phyloP scores from a whole-genome alignment of 2,329 filamentous ascomycete genomes.

The Phialemoniopsis sp. region DNA sequence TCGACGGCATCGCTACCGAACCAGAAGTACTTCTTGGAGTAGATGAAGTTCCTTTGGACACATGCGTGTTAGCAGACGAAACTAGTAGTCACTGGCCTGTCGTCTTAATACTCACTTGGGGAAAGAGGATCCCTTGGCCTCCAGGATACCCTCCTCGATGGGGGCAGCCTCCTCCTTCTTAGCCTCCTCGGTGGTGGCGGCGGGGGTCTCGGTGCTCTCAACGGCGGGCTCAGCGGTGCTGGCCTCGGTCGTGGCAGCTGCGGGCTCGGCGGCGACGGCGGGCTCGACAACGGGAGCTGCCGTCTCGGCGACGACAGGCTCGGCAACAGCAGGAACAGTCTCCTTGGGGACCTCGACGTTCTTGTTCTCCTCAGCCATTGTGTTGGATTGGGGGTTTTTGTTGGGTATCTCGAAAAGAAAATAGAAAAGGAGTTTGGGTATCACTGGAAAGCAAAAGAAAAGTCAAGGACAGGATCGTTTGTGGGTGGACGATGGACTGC shows the following conservation, averaged over 20 bases:
- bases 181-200: slow-evolving; percentile 29
- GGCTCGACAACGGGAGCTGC: slow-evolving; percentile 24
- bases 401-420: slow-evolving; percentile 20
- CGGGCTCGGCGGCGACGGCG: slow-evolving; percentile 29
- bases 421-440: slow-evolving; percentile 29
- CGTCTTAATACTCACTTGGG: slow-evolving; percentile 81
- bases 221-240: slow-evolving; percentile 27
- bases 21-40: slow-evolving; percentile 92
- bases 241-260: slow-evolving; percentile 27
- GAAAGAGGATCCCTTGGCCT: slow-evolving; percentile 82
- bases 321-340: slow-evolving; percentile 28
- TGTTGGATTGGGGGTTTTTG: slow-evolving; percentile 26
- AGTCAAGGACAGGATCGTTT: slow-evolving; percentile 9
- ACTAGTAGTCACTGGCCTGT: too few species aligned
- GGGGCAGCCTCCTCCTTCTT: slow-evolving; percentile 37
- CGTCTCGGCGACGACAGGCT: slow-evolving; percentile 22
- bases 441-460: slow-evolving; percentile 24
- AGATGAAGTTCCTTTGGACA: slow-evolving; percentile 73
- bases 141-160: slow-evolving; percentile 76
- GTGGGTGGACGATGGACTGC: neutral
- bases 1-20: slow-evolving; percentile 72
- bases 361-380: slow-evolving; percentile 74
- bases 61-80: slow-evolving; percentile 14
- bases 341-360: slow-evolving; percentile 57
- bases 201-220: slow-evolving; percentile 25